phyloP scores from a whole-genome alignment of 1,284 basidiomycete species.

The Rhodotorula sp. region DNA sequence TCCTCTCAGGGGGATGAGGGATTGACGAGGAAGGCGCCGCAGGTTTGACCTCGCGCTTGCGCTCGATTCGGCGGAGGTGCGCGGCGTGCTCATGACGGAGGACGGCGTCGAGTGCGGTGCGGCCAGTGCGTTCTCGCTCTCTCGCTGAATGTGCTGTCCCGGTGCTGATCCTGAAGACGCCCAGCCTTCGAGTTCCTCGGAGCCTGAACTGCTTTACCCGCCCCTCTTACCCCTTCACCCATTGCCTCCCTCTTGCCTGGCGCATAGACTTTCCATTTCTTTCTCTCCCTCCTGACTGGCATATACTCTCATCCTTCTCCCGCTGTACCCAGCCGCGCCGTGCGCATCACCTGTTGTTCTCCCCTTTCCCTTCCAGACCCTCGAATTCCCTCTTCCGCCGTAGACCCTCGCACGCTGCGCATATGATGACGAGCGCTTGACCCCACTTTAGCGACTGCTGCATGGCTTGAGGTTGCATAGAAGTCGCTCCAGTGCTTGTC shows the following conservation, averaged over 20 bases:
- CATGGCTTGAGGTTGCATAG: too few species aligned
- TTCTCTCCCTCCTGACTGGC: not conserved
- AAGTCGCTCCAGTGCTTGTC: too few species aligned
- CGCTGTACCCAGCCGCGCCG: too few species aligned
- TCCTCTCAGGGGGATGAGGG: not conserved
- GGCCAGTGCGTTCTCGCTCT: constrained; percentile 23
- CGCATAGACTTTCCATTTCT: not conserved
- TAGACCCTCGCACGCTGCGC: too few species aligned
- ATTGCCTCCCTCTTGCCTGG: not conserved
- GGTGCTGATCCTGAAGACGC: not conserved
- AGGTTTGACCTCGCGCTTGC: constrained; percentile 38
- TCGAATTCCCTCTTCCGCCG: too few species aligned
- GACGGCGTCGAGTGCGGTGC: constrained; percentile 40
- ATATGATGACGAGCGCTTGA: too few species aligned
- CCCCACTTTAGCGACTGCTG: too few species aligned
- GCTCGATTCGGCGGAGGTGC: constrained; percentile 41
- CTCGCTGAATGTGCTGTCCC: not conserved
- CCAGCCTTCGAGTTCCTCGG: constrained; percentile 37
- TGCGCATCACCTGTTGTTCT: too few species aligned
- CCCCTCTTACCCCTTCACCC: not conserved
- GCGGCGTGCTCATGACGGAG: constrained; percentile 42
- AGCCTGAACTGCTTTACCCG: not conserved
- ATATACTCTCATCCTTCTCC: too few species aligned
- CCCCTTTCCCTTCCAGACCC: too few species aligned
- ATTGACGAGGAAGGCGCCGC: not conserved